phyloP scores from a whole-genome alignment of 2,329 filamentous ascomycete species.

The Aureobasidium sp. region DNA sequence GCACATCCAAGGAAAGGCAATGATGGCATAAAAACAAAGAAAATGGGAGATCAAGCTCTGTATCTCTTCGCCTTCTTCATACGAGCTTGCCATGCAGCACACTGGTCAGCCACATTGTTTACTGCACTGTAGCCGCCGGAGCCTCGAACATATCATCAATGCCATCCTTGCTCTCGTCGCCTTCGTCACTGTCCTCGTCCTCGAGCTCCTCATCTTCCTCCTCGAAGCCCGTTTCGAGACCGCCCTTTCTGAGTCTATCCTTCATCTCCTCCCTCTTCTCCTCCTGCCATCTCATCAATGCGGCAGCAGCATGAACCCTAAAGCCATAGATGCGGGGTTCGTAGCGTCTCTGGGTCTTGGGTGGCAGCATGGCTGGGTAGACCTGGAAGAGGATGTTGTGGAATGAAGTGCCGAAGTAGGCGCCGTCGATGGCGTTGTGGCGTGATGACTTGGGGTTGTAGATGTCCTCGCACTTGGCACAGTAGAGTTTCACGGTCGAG shows the following conservation, averaged over 20 bases:
- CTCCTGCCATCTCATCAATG: constrained; percentile 87
- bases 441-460: constrained; percentile 98
- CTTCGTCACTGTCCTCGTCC: constrained; percentile 51
- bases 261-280: constrained; percentile 75
- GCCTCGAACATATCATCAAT: constrained; percentile 40
- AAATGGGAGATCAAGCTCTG: background rate
- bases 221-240: constrained; percentile 72
- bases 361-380: constrained; percentile 80
- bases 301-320: constrained; percentile 83
- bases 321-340: constrained; percentile 90
- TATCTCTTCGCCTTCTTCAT: background rate
- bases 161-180: constrained; percentile 49
- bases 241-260: constrained; percentile 59
- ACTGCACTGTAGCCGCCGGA: constrained; percentile 11
- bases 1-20: background rate
- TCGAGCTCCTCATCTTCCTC: constrained; percentile 56
- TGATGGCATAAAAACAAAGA: background rate
- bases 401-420: constrained; percentile 96
- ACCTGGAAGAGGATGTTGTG: constrained; percentile 99
- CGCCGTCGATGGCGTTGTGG: constrained; percentile 90
- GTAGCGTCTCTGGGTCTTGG: constrained; percentile 80
- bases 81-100: background rate
- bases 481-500: constrained; percentile 95
- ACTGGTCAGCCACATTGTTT: background rate
- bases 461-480: constrained; percentile 91